These are phyloP conservation scores for Metschnikowia lochheadii DNA, from an alignment of 805 yeast genomes.

Conservation along the genomic window DNA sequence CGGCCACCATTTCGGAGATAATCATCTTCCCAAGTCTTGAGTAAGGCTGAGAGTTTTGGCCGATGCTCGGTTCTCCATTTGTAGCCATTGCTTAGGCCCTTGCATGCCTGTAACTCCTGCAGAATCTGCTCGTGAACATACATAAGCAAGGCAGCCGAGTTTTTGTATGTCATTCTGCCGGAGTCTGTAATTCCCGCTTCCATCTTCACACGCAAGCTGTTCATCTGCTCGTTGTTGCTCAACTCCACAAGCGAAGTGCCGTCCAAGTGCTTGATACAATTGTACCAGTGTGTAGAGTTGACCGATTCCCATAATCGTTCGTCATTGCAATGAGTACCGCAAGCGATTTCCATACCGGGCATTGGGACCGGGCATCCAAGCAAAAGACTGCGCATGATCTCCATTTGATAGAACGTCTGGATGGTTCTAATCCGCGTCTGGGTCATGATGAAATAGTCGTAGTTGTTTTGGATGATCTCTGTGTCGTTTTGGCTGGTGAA, in stretches of 20 bases:
- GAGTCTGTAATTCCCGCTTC: constrained; percentile 33
- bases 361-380: constrained; percentile 41
- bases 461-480: constrained; percentile 34
- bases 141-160: constrained; percentile 54
- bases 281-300: constrained; percentile 49
- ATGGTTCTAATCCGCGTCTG: constrained; percentile 55
- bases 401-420: constrained; percentile 47
- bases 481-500: constrained; percentile 21
- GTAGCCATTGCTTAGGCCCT: constrained; percentile 44
- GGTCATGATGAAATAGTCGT: constrained; percentile 50
- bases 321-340: constrained; percentile 61
- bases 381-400: constrained; percentile 44
- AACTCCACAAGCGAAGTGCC: constrained; percentile 42
- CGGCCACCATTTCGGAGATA: constrained; percentile 63
- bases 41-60: constrained; percentile 53
- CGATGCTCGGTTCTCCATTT: constrained; percentile 64
- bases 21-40: constrained; percentile 65
- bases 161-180: constrained; percentile 42
- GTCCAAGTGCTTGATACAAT: constrained; percentile 14
- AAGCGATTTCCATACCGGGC: constrained; percentile 41
- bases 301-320: constrained; percentile 60
- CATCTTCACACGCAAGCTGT: constrained; percentile 44
- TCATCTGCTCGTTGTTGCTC: constrained; percentile 51
- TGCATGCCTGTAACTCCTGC: constrained; percentile 28
- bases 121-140: constrained; percentile 66